Base-by-base conservation (phyloP, 2,329 filamentous ascomycete genomes). In the Talaromyces sp. region DNA sequence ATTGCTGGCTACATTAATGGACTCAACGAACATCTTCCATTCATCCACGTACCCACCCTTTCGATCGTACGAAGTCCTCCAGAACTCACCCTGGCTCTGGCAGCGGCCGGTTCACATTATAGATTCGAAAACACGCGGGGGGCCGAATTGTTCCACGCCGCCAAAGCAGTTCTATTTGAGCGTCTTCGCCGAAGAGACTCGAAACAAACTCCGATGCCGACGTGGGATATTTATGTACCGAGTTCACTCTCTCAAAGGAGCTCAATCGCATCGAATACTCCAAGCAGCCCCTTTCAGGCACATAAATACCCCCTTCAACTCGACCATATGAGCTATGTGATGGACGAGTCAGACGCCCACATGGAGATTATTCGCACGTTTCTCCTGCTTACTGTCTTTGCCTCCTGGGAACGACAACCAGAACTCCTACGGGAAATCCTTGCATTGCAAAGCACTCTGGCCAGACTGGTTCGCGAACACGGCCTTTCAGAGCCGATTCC, bases 391-490 rank as follows among this genome's bases (percentile, higher is more conserved):
- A 85, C 85, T 61, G 83, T 83, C 0, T 82, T 85, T 69, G 83
- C 83, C 12, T 85, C 84, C 0, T 87, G 84, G 84, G 83, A 83
- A 59, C 80, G 81, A 66, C 84, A 85, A 64, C 81, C 80, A 18
- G 82, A 84, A 58, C 77, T 86, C 9, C 70, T 85, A n/a, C 78
- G 81, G 59, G 83, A 86, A 68, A 83, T 84, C 10, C 76, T 86
- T 30, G 81, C 82, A 1, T 79, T 86, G 44, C 83, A 84, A 65
- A 85, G 83, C 62, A 81, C 84, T 28, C 72, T 86, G 44, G 82
- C 83, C 5, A 81, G 81, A 33, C 76, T 86, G 3, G 80, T 85
- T 7, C 78, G 84, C 31, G 83, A 86, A 58, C 79, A 84, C 63
- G 81, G 81, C 2, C 74, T 83, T 31, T 67, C 69, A 18, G 76